Percentiles rank a stretch among this genome's conserved stretches.
phyloP scores from a whole-genome alignment of 1,284 basidiomycete species.

The Heterobasidion occidentale region DNA sequence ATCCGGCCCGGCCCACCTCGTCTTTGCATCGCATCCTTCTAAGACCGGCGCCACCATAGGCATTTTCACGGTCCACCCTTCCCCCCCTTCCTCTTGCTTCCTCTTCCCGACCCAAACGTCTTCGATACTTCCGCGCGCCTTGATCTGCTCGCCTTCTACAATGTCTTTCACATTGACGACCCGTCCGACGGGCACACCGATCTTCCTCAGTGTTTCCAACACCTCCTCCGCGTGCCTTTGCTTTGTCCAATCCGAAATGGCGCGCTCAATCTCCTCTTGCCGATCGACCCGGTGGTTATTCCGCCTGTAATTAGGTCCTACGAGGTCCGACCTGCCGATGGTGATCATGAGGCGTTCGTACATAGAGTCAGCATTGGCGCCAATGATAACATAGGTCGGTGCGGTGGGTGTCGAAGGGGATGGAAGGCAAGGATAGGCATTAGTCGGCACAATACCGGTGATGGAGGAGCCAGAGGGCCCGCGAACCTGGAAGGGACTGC shows the following conservation, averaged over 20 bases:
- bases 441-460: constrained; percentile 67
- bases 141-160: constrained; percentile 46
- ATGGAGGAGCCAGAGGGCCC: constrained; percentile 67
- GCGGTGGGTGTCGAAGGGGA: constrained; percentile 28
- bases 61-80: constrained; percentile 58
- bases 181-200: constrained; percentile 56
- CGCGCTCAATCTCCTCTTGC: constrained; percentile 53
- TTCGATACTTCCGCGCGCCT: constrained; percentile 47
- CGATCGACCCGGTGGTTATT: constrained; percentile 54
- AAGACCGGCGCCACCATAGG: constrained; percentile 51
- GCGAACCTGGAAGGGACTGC: constrained; percentile 35
- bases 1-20: constrained; percentile 62
- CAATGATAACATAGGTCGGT: constrained; percentile 57
- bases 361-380: constrained; percentile 62
- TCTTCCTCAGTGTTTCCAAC: constrained; percentile 42
- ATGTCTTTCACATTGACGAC: constrained; percentile 57
- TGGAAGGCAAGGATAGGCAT: constrained; percentile 58
- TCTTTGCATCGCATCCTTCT: constrained; percentile 45
- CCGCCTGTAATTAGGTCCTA: constrained; percentile 44
- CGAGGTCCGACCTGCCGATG: constrained; percentile 51
- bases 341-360: constrained; percentile 57
- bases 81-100: constrained; percentile 17
- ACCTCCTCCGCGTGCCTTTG: constrained; percentile 50
- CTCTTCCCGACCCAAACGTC: constrained; percentile 43
- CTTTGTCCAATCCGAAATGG: constrained; percentile 54